Evolutionary conservation across 768 basidiomycete species (phyloP), one percentile per base, ranked within the genome.

Genomic region (Hemileccinum rubropunctum): DNA sequence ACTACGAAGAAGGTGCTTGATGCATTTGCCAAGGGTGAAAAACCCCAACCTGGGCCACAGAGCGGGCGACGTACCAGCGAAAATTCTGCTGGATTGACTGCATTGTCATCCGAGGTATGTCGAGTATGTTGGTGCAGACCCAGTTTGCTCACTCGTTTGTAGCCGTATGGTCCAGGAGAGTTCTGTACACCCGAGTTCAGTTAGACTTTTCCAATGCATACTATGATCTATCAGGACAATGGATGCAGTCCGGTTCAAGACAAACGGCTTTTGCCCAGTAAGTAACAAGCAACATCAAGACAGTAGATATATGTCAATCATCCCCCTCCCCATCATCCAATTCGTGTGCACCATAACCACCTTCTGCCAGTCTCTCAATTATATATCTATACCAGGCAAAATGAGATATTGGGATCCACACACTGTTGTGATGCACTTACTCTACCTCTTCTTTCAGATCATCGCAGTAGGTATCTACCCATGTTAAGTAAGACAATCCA

Each of bases 81-180:
- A 73, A 97, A 97, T 72, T 91, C 93, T 11, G 91, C 90, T 13
- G 93, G 91, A 35, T 73, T 95, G 51, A 97, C 95, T 21, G 73
- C 88, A 34, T 75, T 94, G 30, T 79, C 83, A 17, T 75, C 77
- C 41, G 88, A 91, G 79, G 91, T 88, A 52, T 37, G 73, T 57
- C 28, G 6, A 14, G 26, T 12, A 6, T 48, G 33, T 20, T 33
- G 17, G 27, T n/a, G 40, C 12, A 36, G 12, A 33, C 27, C n/a
- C 17, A 27, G 38, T 55, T 23, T 27, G 27, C 51, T 50, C 45
- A 60, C 42, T 53, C 42, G 42, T 52, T 46, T 11, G 17, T 41
- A 97, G 91, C 95, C 94, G 28, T 94, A 92, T 59, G 94, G 95
- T 50, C 95, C 94, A 33, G 94, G 94, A 60, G 89, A 94, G 66